A percentile compares a stretch with the other conserved stretches of the same genome.
These are phyloP conservation scores for Wickerhamiella siamensis DNA, from an alignment of 805 yeast genomes.

Conservation along the genomic window DNA sequence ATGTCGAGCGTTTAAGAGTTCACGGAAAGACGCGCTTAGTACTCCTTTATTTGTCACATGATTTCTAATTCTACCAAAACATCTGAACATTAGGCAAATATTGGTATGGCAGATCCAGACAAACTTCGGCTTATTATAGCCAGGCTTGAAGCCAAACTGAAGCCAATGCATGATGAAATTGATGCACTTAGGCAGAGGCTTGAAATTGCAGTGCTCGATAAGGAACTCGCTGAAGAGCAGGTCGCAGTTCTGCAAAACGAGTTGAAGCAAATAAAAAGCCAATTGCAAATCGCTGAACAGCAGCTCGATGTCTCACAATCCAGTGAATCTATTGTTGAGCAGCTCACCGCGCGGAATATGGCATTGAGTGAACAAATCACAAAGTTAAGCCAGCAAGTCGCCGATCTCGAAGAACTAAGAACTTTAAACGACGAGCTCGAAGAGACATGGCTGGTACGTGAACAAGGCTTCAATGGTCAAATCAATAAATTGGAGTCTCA, in stretches of 20 bases:
- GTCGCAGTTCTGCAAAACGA: conserved; percentile 20
- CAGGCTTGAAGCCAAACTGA: conserved; percentile 15
- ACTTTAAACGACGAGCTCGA: conserved; percentile 40
- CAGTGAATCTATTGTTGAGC: conserved; percentile 27
- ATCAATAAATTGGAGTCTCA: conserved; percentile 20
- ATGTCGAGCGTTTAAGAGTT: too few relatives aligned
- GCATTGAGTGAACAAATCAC: conserved; percentile 26
- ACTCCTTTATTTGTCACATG: too few relatives aligned
- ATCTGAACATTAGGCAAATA: neutral
- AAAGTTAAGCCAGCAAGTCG: conserved; percentile 29
- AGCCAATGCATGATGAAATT: conserved; percentile 14
- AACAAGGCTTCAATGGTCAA: conserved; percentile 30
- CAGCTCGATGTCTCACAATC: conserved; percentile 4
- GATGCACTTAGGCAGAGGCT: conserved; percentile 15
- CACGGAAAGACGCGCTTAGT: too few relatives aligned
- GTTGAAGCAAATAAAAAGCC: conserved; percentile 12
- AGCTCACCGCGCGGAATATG: conserved; percentile 27
- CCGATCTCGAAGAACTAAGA: conserved; percentile 40
- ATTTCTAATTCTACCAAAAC: too few relatives aligned
- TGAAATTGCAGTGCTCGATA: conserved; percentile 23
- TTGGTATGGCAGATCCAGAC: neutral
- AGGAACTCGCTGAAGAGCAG: conserved; percentile 25
- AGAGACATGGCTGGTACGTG: conserved; percentile 30
- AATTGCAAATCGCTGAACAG: conserved; percentile 14
- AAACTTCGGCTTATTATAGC: conserved; percentile 12